Base-by-base conservation (phyloP, 306 rosid species). In the Lablab purpureus region DNA sequence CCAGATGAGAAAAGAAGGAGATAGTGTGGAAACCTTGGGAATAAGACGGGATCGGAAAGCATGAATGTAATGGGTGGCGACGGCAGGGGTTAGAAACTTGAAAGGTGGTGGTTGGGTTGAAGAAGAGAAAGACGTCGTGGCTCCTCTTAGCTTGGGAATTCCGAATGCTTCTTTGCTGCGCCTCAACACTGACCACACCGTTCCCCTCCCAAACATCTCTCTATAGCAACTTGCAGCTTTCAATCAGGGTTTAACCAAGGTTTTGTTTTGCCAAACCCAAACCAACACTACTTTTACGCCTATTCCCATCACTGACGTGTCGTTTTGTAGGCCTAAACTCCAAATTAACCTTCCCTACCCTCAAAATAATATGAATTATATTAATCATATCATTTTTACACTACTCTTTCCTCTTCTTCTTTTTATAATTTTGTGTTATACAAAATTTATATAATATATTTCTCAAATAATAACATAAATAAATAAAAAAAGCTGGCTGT, bases 141-240 rank as follows among this genome's bases (percentile, higher is more conserved):
- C 49, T 6, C 81, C 73, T 52, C 78, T 74, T 7, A 59, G 49
- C 12, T 73, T 67, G 19, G 59, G 65, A 60, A 50, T 60, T 6
- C 41, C 23, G 40, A 5, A 43, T 23, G 76, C 75, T 68, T 78
- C 79, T 73, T 67, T 83, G 76, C 62, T 43, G 73, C 77, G 71
- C 67, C 14, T 58, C 77, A 73, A 19, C 68, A 68, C 52, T 4
- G 85, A 81, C 60, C 64, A 36, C 40, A 65, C 21, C 10, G 28
- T 10, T 71, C 74, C 66, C 21, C 75, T 81, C 1, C 83, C 78
- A 52, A 81, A 73, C 88, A 85, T 84, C 71, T 75, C 27, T 67
- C 40, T 40, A 21, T 34, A 1, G 40, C 40, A 34, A 34, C 40
- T 34, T 34, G 45, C 50, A 41, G 10, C 62, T 46, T 7, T 23